phyloP scores from a whole-genome alignment of 495 filamentous ascomycete species.

The Chaetomium tenue region DNA sequence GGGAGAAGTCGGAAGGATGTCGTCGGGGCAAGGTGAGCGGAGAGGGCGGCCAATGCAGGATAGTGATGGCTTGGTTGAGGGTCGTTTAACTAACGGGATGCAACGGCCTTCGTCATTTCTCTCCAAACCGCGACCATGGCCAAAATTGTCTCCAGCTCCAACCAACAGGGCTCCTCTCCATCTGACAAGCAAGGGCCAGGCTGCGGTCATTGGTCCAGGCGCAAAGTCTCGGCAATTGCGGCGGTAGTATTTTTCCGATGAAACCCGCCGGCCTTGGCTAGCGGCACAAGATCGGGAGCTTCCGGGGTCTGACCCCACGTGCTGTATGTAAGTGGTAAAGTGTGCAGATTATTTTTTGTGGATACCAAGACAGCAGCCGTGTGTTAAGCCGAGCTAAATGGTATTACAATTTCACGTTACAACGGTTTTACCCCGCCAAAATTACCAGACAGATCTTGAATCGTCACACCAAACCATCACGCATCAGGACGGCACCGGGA shows the following conservation, averaged over 20 bases:
- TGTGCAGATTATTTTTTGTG: no score
- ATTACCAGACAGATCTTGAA: slow-evolving; percentile 10
- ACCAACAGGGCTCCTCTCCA: slow-evolving; percentile 8
- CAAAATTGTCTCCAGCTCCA: slow-evolving; percentile 22
- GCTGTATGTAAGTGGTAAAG: no score
- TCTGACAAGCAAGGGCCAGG: slow-evolving; percentile 5
- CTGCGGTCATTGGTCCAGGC: slow-evolving; percentile 7
- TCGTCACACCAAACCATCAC: background rate
- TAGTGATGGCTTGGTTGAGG: slow-evolving; percentile 1
- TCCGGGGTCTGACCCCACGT: background rate
- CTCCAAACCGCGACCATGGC: slow-evolving; percentile 20
- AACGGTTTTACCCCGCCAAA: slow-evolving; percentile 14
- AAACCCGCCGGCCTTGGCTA: background rate
- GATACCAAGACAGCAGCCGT: slow-evolving; percentile 3
- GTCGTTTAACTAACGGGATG: slow-evolving; percentile 4
- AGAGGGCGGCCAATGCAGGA: slow-evolving; percentile 5
- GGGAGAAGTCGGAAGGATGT: background rate
- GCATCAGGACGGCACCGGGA: no score
- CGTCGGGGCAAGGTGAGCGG: background rate
- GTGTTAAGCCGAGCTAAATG: background rate
- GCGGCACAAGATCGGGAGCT: background rate
- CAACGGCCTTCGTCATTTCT: slow-evolving; percentile 25
- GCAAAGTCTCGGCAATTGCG: slow-evolving; percentile 8
- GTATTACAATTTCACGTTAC: background rate
- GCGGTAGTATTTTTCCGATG: slow-evolving; percentile 24